Base-by-base conservation (phyloP, 2,329 filamentous ascomycete genomes). In the Lachnum nothofagi region DNA sequence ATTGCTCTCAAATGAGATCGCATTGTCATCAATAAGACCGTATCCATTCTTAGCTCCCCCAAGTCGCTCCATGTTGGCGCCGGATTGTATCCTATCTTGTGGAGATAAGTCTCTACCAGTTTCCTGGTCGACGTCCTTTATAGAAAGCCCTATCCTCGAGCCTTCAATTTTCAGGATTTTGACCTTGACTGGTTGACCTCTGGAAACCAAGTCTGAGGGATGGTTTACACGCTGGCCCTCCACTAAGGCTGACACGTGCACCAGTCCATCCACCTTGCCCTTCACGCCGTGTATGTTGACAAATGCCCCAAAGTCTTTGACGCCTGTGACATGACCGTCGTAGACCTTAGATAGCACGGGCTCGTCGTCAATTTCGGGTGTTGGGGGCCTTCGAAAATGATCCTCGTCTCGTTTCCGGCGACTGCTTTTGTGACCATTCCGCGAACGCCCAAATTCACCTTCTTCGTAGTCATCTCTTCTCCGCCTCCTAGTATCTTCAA, bases 271-370 rank as follows among this genome's bases (percentile, higher is more conserved):
- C 1, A 94, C 86, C 67, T 90, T 94, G 40, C 91, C 91, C 60
- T 78, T 83, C 1, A 98, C 85, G 16, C 90, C 86, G 57, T 85
- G 79, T n/a, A 98, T 67, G 59, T 94, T 95, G 49, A 97, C 90
- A 67, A 98, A 98, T 0, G 84, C 90, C 9, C 93, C 93, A 69
- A 97, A 98, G 53, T 96, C 89, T 62, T 96, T 97, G 46, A 98
- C 76, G 0, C 91, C 90, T 0, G 89, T 96, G 12, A 97, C 88
- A 61, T 85, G 83, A 1, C 93, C 93, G 54, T 89, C 80, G 63
- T 98, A 98, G 2, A 96, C 72, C 65, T 98, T 98, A 73, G 84
- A 83, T 5, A 94, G 69, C 27, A 91, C 73, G 0, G 93, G 90
- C 35, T 79, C 69, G 44, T 95, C 86, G 67, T 98, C 93, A 8